phyloP scores from a whole-genome alignment of 768 basidiomycete species.

The Podaxis rugospora region DNA sequence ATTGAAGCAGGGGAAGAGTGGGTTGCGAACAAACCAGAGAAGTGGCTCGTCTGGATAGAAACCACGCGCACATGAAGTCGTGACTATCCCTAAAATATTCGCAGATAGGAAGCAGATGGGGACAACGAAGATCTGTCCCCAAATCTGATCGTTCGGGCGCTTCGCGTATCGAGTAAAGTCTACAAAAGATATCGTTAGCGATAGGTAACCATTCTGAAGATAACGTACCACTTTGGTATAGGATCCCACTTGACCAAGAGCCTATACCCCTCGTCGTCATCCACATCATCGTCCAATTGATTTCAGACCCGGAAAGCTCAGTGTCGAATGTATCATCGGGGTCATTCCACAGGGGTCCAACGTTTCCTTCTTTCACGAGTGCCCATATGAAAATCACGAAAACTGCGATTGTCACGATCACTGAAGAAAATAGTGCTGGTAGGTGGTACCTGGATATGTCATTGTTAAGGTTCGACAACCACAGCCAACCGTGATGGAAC shows the following conservation, averaged over 20 bases:
- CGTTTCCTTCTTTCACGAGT: conserved; percentile 24
- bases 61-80: conserved; percentile 22
- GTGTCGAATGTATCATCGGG: conserved; percentile 23
- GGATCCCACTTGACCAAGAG: conserved; percentile 25
- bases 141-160: conserved; percentile 25
- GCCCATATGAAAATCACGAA: conserved; percentile 26
- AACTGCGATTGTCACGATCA: conserved; percentile 22
- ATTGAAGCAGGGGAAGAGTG: background rate
- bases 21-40: conserved; percentile 17
- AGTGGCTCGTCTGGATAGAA: conserved; percentile 27
- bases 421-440: conserved; percentile 21
- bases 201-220: background rate
- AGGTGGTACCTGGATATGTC: conserved; percentile 11
- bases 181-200: background rate
- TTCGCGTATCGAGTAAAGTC: conserved; percentile 29
- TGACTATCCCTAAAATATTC: conserved; percentile 27
- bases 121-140: conserved; percentile 26
- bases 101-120: conserved; percentile 25
- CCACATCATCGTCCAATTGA: conserved; percentile 28
- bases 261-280: conserved; percentile 27
- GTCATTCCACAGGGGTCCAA: conserved; percentile 23
- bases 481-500: background rate
- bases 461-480: background rate
- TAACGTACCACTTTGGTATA: conserved; percentile 16
- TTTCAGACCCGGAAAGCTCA: conserved; percentile 18